phyloP scores from a whole-genome alignment of 306 rosid genomes.

The Rosa lucieae region DNA sequence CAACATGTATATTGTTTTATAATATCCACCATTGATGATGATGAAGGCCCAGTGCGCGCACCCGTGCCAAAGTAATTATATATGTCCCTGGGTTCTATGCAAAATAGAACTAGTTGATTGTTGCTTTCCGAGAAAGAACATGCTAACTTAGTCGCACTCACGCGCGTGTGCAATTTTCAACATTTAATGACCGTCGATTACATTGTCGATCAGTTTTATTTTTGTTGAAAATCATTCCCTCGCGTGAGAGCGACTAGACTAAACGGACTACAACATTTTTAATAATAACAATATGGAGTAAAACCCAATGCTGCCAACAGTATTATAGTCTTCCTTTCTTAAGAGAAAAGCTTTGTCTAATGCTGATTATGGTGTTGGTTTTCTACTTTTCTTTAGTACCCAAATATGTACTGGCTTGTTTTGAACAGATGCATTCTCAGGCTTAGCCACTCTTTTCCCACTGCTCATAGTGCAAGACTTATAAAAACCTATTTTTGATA shows the following conservation, averaged over 20 bases:
- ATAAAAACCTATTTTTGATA: neutral
- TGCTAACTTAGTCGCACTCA: neutral
- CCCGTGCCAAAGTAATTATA: neutral
- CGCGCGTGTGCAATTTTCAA: neutral
- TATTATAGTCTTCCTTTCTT: neutral
- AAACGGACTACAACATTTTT: neutral
- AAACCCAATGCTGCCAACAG: no score
- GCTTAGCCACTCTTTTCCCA: neutral
- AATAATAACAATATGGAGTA: neutral
- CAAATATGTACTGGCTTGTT: neutral
- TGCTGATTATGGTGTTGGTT: neutral
- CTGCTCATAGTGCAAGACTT: neutral
- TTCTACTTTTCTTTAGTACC: neutral
- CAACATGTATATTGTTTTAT: neutral
- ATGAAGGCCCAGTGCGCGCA: neutral
- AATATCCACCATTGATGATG: constrained; percentile 2
- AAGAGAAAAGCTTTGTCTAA: neutral
- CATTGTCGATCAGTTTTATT: neutral
- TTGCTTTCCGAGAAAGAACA: neutral
- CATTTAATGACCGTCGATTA: neutral
- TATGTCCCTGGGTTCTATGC: neutral
- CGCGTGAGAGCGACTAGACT: neutral
- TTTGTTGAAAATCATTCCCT: neutral
- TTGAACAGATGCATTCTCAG: neutral
- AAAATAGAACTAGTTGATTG: neutral